phyloP scores from a whole-genome alignment of 257 asterid genomes.

The Solanum arcanum region DNA sequence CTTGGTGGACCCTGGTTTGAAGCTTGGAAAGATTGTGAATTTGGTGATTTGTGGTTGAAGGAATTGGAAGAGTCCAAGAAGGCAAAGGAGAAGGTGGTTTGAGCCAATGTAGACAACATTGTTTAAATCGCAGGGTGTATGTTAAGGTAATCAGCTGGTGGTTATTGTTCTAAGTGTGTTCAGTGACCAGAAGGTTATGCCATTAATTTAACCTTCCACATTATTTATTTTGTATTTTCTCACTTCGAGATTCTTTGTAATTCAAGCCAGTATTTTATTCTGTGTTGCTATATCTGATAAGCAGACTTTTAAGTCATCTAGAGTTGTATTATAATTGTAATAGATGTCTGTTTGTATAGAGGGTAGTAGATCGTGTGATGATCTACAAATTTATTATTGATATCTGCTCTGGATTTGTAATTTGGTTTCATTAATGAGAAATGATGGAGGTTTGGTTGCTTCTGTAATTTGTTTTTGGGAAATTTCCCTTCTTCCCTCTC shows the following conservation, averaged over 20 bases:
- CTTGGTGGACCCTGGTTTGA: constrained; percentile 95
- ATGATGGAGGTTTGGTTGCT: not conserved
- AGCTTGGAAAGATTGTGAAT: constrained; percentile 86
- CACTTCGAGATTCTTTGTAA: not conserved
- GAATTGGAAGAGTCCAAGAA: constrained; percentile 57
- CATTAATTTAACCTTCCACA: not conserved
- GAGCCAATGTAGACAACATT: not conserved
- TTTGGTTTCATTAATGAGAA: not conserved
- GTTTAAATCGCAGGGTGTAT: not conserved
- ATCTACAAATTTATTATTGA: not conserved
- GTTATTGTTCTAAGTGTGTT: not conserved
- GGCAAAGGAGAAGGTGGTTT: constrained; percentile 6
- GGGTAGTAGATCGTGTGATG: not conserved
- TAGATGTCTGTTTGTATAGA: not conserved
- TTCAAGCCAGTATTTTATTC: not conserved
- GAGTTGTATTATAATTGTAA: not conserved
- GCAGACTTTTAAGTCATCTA: not conserved
- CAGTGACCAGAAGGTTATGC: not conserved
- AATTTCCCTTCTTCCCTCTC: not conserved
- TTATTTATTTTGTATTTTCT: not conserved
- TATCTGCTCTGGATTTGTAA: not conserved
- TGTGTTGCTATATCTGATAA: not conserved
- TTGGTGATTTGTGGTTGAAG: constrained; percentile 73
- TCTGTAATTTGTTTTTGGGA: not conserved
- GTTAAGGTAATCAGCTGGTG: not conserved